Conservation (phyloP, 352 stramenopile species). For the Pelagophyceae sp. region DNA sequence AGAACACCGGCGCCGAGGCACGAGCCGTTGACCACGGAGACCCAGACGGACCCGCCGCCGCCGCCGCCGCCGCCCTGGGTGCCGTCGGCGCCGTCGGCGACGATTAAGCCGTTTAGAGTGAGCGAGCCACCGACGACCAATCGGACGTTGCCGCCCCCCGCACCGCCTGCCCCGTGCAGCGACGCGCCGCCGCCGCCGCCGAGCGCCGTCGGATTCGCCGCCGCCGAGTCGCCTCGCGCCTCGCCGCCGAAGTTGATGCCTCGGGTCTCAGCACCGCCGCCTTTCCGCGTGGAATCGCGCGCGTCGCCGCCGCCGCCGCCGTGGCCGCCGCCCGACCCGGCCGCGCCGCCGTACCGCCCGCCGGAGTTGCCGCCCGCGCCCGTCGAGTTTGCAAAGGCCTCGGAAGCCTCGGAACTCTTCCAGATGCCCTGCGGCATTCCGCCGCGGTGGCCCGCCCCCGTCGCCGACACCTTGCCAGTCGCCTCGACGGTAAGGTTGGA, state of each 20-base stretch:
- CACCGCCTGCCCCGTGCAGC: background rate
- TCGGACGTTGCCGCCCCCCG: background rate
- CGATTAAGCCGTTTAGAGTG: background rate
- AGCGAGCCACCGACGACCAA: background rate
- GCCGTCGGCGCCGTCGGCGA: background rate
- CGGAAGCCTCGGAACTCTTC: background rate
- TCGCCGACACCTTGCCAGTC: background rate
- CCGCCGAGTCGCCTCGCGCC: background rate
- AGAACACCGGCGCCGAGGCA: background rate
- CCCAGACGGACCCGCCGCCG: background rate
- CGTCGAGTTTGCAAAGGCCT: background rate
- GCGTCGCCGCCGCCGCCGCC: background rate
- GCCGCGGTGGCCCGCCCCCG: background rate
- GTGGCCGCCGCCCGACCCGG: background rate
- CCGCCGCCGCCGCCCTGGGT: too few relatives aligned
- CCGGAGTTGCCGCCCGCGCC: background rate
- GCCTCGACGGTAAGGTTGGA: too few relatives aligned
- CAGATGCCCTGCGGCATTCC: background rate
- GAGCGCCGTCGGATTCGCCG: background rate
- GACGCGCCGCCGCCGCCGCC: background rate
- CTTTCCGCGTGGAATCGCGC: background rate
- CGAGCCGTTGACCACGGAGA: background rate
- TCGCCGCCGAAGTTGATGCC: background rate
- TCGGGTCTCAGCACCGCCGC: background rate
- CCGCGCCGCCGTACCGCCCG: background rate